Base-by-base conservation (phyloP, 2,329 filamentous ascomycete species). In the Verticillium longisporum region DNA sequence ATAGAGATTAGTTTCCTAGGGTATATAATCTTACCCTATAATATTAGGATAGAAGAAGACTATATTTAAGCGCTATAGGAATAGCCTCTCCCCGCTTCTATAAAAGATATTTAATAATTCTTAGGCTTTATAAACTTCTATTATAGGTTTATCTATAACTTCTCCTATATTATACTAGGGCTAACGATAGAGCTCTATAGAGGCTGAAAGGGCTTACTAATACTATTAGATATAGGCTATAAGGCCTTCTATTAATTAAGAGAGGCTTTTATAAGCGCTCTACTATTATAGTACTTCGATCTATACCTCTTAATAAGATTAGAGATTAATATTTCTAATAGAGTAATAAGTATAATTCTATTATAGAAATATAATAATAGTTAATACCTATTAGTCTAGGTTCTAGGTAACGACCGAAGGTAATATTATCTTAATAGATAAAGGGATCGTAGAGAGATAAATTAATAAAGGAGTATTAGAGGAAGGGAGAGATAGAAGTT, bases 51-150 rank as follows among this genome's bases (percentile, higher is more conserved):
- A 58, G 21, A 61, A 15, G 54, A 37, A 53, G 31, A 58, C 15
- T 58, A 58, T 21, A 56, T 63, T 31, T 6, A 13, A 34, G 18
- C 11, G 15, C 53, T 62, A 15, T 56, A 56, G 26, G 36, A 57
- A 34, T 62, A 56, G 21, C 54, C 26, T 11, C 7, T 13, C 13
- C 54, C 15, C 14, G 32, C 41, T 55, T 55, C n/a, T 54, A 18
- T 57, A 41, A 31, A 31, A 53, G 57, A 60, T 45, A 53, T 61
- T n/a, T 60, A 59, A 54, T 50, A 21, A 9, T 65, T 65, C 37
- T n/a, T 65, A 58, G 33, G 58, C 1, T 62, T 62, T 61, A 58
- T n/a, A 15, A 63, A 62, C n/a, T 65, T 65, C 36, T 65, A 63
- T 55, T 58, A 59, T 15, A 53, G 57, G 4, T 65, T 65, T 64